Base-by-base conservation (phyloP, 805 yeast genomes). In the Teunomyces lycoperdinae region DNA sequence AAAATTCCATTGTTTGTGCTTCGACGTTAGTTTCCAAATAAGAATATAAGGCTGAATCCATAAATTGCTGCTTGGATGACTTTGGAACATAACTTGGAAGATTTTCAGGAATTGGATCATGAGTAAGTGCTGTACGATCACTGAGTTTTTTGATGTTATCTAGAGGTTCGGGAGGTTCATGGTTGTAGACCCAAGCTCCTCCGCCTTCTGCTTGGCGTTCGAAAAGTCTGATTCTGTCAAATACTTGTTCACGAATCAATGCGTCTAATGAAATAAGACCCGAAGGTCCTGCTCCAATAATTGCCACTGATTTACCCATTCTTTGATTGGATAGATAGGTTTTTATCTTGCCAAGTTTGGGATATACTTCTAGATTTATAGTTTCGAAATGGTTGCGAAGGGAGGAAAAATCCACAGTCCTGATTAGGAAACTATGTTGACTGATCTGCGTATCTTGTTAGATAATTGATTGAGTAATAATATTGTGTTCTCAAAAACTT, bases 31-130 rank as follows among this genome's bases (percentile, higher is more conserved):
- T 50, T 36, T 57, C 64, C 26, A 62, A 49, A 41, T 57, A 56
- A 26, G 54, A 47, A 42, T 62, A 62, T 17, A 54, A 50, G 2
- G 62, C 80, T 10, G 62, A 53, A 39, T 58, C 60, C 53, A 49
- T 49, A 45, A 57, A 59, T 27, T 64, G 42, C 16, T 57, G 58
- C 26, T 40, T 49, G 8, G 29, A 36, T 10, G 56, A 38, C 26
- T 56, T 56, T 9, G 61, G 57, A 5, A 52, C 60, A 39, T 50
- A 49, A 10, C 51, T 42, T 5, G 63, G 62, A 20, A 57, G 16
- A 7, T 14, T 36, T 6, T 43, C 47, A n/a, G 63, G 60, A 5
- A 50, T 47, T 9, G 33, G 45, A 20, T 54, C 56, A 11, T 46
- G 51, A 16, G 43, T 45, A 31, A 43, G 45, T n/a, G 56, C 57